Conservation (phyloP, 225 moss, liverwort and hornwort genomes). For the Sphagnum contortum region DNA sequence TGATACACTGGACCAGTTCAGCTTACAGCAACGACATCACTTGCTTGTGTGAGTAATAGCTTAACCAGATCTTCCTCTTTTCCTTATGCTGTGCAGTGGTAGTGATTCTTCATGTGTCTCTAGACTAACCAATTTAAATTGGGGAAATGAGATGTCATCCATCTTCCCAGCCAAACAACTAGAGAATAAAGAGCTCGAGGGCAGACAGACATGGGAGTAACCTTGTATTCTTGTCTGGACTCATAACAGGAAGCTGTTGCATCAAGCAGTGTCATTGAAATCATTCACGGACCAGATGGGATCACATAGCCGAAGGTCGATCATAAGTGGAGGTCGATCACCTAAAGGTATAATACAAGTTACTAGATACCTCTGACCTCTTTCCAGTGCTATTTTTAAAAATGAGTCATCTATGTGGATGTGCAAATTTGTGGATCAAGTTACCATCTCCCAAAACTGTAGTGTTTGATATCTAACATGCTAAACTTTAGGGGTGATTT, state of each 20-base stretch:
- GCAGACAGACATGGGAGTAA: too few species aligned
- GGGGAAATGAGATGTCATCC: too few species aligned
- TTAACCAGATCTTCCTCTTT: too few species aligned
- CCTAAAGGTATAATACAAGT: neutral
- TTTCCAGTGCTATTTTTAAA: neutral
- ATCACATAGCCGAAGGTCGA: conserved; percentile 22
- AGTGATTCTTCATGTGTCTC: too few species aligned
- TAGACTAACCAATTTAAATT: too few species aligned
- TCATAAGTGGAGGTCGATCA: conserved; percentile 12
- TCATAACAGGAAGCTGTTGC: conserved; percentile 38
- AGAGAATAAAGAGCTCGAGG: too few species aligned
- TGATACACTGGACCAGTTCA: conserved; percentile 27
- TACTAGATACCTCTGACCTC: neutral
- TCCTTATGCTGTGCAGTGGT: too few species aligned
- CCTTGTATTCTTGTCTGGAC: too few species aligned
- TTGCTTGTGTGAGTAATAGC: conserved; percentile 27
- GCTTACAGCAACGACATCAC: conserved; percentile 21
- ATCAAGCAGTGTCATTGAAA: conserved; percentile 35
- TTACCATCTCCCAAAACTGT: neutral
- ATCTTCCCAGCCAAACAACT: too few species aligned
- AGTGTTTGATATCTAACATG: neutral
- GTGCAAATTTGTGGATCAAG: too few species aligned
- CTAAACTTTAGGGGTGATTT: neutral
- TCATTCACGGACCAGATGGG: conserved; percentile 40
- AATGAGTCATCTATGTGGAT: neutral